These are phyloP conservation scores for Leccinum olivaceopallidum DNA, from an alignment of 768 basidiomycete genomes.

Conservation along the genomic window DNA sequence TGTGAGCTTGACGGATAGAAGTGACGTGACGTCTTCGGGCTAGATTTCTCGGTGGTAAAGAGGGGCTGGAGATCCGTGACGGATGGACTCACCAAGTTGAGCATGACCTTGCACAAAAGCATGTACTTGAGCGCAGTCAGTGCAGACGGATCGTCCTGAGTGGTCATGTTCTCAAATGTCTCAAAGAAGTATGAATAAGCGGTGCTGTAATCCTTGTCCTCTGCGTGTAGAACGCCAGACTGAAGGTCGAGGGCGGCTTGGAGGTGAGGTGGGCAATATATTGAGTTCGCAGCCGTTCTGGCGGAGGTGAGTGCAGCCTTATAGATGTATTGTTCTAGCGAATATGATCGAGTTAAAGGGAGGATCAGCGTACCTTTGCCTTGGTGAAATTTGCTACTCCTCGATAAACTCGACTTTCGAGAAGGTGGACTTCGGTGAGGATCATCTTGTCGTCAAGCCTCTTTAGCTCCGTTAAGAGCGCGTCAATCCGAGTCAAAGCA, in stretches of 20 bases:
- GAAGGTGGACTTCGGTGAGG: conserved; percentile 92
- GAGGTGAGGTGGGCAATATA: conserved; percentile 83
- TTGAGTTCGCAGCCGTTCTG: conserved; percentile 91
- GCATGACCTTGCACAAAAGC: conserved; percentile 98
- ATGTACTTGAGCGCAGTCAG: conserved; percentile 94
- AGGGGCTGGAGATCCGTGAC: not conserved
- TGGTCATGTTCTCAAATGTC: conserved; percentile 85
- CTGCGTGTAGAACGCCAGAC: conserved; percentile 85
- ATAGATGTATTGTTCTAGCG: not conserved
- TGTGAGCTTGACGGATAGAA: conserved; percentile 85
- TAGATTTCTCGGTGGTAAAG: conserved; percentile 31
- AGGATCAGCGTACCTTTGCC: conserved; percentile 64
- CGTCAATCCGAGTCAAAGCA: conserved; percentile 80
- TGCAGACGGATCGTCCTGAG: conserved; percentile 74
- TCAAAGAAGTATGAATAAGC: conserved; percentile 98
- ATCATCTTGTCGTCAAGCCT: conserved; percentile 97
- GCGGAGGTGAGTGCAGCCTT: conserved; percentile 88
- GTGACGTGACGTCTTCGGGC: conserved; percentile 92
- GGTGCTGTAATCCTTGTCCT: conserved; percentile 97
- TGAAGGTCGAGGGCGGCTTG: conserved; percentile 65
- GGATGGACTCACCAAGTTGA: conserved; percentile 71
- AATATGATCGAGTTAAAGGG: not conserved
- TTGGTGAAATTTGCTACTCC: conserved; percentile 88
- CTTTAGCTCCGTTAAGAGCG: conserved; percentile 88
- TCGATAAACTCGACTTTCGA: conserved; percentile 90